phyloP scores from a whole-genome alignment of 768 basidiomycete genomes.

The Lenzites betulinus region DNA sequence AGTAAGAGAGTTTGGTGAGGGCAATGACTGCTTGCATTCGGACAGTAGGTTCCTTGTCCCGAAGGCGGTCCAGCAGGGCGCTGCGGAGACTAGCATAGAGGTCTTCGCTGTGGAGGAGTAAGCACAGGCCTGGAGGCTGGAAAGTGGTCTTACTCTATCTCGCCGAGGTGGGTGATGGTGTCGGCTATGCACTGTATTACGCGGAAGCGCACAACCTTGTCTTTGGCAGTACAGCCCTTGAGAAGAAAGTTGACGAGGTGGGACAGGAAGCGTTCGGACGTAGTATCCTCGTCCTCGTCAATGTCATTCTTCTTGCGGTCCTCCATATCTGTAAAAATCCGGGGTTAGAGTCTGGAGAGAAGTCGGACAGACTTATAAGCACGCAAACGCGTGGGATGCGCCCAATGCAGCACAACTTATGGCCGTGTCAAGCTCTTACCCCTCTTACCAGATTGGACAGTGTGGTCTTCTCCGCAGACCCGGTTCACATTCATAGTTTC shows the following conservation, averaged over 20 bases:
- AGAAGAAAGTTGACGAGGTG: conserved; percentile 58
- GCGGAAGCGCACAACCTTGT: conserved; percentile 84
- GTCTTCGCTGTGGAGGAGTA: conserved; percentile 59
- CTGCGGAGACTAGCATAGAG: conserved; percentile 63
- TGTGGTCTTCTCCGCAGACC: too few relatives aligned
- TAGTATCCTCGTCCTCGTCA: conserved; percentile 52
- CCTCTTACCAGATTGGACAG: too few relatives aligned
- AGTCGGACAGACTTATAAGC: too few relatives aligned
- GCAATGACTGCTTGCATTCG: conserved; percentile 81
- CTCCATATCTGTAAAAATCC: conserved; percentile 44
- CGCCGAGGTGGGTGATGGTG: conserved; percentile 78
- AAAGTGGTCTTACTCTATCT: conserved; percentile 70
- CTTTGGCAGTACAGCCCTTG: conserved; percentile 80
- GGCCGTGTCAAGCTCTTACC: too few relatives aligned
- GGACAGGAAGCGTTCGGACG: conserved; percentile 50
- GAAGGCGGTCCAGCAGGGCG: conserved; percentile 67
- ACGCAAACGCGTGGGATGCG: too few relatives aligned
- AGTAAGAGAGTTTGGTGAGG: conserved; percentile 72
- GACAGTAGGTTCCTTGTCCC: conserved; percentile 78
- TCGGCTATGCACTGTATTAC: conserved; percentile 75
- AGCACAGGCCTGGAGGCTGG: background rate
- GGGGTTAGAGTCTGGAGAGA: too few relatives aligned
- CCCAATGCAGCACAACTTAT: too few relatives aligned
- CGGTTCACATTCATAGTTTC: too few relatives aligned
- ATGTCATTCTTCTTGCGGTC: conserved; percentile 37